Conservation (phyloP, 768 basidiomycete species). For the Austroboletus eburneus region DNA sequence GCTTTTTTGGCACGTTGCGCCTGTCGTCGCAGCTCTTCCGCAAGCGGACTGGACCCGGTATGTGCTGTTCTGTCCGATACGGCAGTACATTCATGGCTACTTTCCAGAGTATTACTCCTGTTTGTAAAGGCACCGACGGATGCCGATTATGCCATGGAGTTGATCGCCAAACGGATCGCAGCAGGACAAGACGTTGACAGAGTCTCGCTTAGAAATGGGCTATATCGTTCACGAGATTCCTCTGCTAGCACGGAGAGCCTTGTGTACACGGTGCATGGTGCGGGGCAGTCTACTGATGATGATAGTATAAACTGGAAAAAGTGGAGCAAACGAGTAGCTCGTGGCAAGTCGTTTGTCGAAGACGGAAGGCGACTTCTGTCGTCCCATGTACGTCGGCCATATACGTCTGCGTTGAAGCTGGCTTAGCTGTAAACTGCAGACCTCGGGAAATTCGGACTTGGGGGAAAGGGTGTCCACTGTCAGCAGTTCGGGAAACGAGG, state of each 20-base stretch:
- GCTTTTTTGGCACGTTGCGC: constrained; percentile 60
- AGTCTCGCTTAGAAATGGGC: constrained; percentile 18
- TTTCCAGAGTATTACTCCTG: constrained; percentile 41
- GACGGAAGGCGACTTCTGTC: constrained; percentile 40
- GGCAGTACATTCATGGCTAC: not conserved
- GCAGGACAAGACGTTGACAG: constrained; percentile 48
- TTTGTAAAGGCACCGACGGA: constrained; percentile 60
- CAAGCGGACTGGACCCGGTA: constrained; percentile 45
- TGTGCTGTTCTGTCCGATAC: constrained; percentile 9
- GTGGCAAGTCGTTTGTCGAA: constrained; percentile 41
- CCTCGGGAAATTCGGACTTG: not conserved
- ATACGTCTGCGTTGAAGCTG: constrained; percentile 9
- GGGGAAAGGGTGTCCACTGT: not conserved
- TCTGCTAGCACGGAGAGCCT: constrained; percentile 9
- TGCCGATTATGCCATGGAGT: constrained; percentile 65
- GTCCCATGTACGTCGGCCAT: constrained; percentile 30
- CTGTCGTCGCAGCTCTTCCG: constrained; percentile 51
- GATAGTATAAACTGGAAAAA: constrained; percentile 50
- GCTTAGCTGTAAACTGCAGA: constrained; percentile 7
- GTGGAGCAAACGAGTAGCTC: constrained; percentile 46
- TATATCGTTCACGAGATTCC: constrained; percentile 14
- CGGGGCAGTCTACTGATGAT: constrained; percentile 3
- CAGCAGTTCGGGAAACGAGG: constrained; percentile 10
- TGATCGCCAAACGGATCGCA: constrained; percentile 58
- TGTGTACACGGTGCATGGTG: not conserved